phyloP scores from a whole-genome alignment of 2,329 filamentous ascomycete species.

The Curvularia spicifera region DNA sequence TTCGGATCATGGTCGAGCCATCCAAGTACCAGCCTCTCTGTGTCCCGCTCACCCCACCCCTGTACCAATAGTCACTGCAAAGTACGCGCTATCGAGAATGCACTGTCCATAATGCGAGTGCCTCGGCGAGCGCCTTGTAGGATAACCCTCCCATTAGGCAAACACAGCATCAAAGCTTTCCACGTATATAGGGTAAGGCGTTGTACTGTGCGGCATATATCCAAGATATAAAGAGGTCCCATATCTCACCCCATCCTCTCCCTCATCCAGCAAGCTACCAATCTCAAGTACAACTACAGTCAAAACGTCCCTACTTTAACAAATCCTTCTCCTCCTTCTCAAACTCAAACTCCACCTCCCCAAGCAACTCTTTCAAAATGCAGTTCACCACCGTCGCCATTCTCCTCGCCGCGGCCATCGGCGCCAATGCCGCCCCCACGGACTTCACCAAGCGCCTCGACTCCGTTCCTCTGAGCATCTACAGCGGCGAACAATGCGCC shows the following conservation, averaged over 20 bases:
- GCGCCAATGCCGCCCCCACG: constrained; percentile 22
- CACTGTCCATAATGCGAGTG: neutral
- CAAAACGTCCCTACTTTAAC: neutral
- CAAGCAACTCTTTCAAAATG: constrained; percentile 12
- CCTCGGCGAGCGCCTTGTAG: neutral
- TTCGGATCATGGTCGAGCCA: neutral
- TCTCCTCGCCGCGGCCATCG: constrained; percentile 15
- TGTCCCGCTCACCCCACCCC: neutral
- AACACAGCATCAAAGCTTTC: neutral
- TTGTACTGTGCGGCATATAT: neutral
- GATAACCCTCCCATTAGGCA: neutral
- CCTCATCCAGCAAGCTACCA: neutral
- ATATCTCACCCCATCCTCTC: neutral
- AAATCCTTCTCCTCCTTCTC: neutral
- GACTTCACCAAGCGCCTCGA: constrained; percentile 15
- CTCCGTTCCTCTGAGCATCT: constrained; percentile 24
- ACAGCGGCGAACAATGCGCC: constrained; percentile 20
- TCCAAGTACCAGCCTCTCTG: neutral
- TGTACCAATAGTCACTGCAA: neutral
- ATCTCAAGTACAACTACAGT: neutral
- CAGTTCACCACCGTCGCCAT: constrained; percentile 15
- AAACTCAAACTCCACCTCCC: neutral
- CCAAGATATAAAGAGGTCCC: neutral
- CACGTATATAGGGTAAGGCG: neutral
- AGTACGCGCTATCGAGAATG: neutral